These are phyloP conservation scores for Plasmodium inui DNA, from an alignment of 169 alveolate genomes.

Conservation along the genomic window DNA sequence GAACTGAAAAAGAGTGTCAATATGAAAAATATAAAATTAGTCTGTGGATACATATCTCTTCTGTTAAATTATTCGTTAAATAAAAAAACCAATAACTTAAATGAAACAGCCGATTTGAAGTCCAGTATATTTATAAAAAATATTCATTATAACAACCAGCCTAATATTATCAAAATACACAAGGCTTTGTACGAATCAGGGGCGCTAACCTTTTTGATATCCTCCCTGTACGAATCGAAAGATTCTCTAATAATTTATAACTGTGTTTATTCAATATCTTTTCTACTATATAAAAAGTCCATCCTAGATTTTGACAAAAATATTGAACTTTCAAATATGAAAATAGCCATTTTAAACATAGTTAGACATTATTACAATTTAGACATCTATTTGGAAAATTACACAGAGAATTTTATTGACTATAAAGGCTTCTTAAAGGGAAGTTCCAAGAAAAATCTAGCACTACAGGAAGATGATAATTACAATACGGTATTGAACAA, in stretches of 20 bases:
- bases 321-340: slow-evolving; percentile 74
- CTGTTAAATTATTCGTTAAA: slow-evolving; percentile 73
- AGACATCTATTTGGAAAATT: slow-evolving; percentile 72
- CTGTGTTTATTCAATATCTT: slow-evolving; percentile 74
- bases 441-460: slow-evolving; percentile 43
- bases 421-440: slow-evolving; percentile 76
- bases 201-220: slow-evolving; percentile 74
- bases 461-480: slow-evolving; percentile 69
- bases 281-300: slow-evolving; percentile 73
- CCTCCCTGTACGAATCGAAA: slow-evolving; percentile 73
- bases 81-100: slow-evolving; percentile 75
- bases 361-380: slow-evolving; percentile 75
- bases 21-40: slow-evolving; percentile 73
- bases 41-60: slow-evolving; percentile 76
- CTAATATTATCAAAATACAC: slow-evolving; percentile 75
- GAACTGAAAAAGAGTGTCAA: slow-evolving; percentile 70
- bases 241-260: slow-evolving; percentile 76
- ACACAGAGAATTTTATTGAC: slow-evolving; percentile 76
- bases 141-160: slow-evolving; percentile 76
- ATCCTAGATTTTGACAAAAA: slow-evolving; percentile 74
- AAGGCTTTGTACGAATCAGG: slow-evolving; percentile 77
- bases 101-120: slow-evolving; percentile 76
- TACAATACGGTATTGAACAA: slow-evolving; percentile 43
- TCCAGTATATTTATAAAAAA: slow-evolving; percentile 76
- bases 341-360: slow-evolving; percentile 76